Evolutionary conservation across 73 alveolate genomes (phyloP).

Genomic region (Symbiodinium natans): DNA sequence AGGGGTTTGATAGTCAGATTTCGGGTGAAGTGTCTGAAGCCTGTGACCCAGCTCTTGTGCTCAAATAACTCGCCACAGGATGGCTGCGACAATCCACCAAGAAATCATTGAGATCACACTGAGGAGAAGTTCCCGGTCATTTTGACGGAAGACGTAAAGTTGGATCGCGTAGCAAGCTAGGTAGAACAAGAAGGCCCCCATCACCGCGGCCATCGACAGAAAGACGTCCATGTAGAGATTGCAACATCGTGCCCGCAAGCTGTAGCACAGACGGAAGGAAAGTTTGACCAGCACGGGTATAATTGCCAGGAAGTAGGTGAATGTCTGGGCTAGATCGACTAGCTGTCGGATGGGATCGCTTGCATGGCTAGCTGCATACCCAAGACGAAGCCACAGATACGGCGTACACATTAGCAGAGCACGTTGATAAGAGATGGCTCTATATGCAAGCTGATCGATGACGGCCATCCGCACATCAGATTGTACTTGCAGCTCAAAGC

Average conservation of each 20-base stretch:
- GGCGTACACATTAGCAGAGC: neutral
- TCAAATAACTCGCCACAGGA: neutral
- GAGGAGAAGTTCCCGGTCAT: neutral
- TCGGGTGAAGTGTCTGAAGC: neutral
- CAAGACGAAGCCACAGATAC: neutral
- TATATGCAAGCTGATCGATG: neutral
- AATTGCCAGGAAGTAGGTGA: neutral
- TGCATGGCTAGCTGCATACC: neutral
- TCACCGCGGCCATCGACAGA: neutral
- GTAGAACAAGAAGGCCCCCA: neutral
- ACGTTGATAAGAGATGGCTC: neutral
- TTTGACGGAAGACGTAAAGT: neutral
- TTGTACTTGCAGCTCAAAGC: neutral
- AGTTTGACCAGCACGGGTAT: neutral
- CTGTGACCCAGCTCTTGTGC: neutral
- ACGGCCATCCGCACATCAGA: neutral
- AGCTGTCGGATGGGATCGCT: neutral
- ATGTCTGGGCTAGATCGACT: neutral
- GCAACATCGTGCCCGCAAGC: neutral
- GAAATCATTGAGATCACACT: neutral
- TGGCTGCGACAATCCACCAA: neutral
- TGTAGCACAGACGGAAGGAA: neutral
- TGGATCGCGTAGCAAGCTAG: neutral
- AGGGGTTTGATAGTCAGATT: neutral
- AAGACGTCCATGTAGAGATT: neutral